These are phyloP conservation scores for Physcomitrellopsis africana DNA, from an alignment of 225 moss, liverwort and hornwort genomes.

Conservation along the genomic window DNA sequence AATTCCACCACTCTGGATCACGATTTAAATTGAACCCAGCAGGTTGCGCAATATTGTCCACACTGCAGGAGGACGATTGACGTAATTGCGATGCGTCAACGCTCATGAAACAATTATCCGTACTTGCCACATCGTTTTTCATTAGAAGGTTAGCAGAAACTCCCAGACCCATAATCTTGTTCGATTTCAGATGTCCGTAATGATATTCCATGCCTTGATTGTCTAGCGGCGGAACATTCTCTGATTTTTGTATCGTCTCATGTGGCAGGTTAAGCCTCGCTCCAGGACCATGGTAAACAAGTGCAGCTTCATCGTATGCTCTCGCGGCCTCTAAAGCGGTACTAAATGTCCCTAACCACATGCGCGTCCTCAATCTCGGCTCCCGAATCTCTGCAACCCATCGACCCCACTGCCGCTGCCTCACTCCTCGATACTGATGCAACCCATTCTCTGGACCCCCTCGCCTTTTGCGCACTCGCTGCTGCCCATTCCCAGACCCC, in stretches of 20 bases:
- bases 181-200: slow-evolving; percentile 6
- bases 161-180: not conserved
- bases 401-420: slow-evolving; percentile 76
- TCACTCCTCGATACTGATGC: slow-evolving; percentile 67
- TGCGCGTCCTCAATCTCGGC: slow-evolving; percentile 58
- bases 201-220: not conserved
- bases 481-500: not conserved
- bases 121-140: slow-evolving; percentile 17
- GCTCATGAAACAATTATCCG: slow-evolving; percentile 11
- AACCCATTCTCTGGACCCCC: slow-evolving; percentile 73
- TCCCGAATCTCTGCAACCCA: slow-evolving; percentile 80
- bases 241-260: slow-evolving; percentile 28
- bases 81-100: slow-evolving; percentile 15
- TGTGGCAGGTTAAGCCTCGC: slow-evolving; percentile 65
- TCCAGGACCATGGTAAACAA: slow-evolving; percentile 60
- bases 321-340: slow-evolving; percentile 67
- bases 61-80: slow-evolving; percentile 12
- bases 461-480: slow-evolving; percentile 43
- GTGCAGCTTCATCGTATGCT: slow-evolving; percentile 71
- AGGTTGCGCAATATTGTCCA: slow-evolving; percentile 2
- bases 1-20: slow-evolving; percentile 29
- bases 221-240: slow-evolving; percentile 2
- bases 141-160: not conserved
- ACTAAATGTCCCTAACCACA: slow-evolving; percentile 73
- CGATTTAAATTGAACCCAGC: slow-evolving; percentile 2